Percentiles rank a stretch among this genome's conserved stretches.
phyloP scores from a whole-genome alignment of 306 rosid genomes.

The Gastrolobium villosum region DNA sequence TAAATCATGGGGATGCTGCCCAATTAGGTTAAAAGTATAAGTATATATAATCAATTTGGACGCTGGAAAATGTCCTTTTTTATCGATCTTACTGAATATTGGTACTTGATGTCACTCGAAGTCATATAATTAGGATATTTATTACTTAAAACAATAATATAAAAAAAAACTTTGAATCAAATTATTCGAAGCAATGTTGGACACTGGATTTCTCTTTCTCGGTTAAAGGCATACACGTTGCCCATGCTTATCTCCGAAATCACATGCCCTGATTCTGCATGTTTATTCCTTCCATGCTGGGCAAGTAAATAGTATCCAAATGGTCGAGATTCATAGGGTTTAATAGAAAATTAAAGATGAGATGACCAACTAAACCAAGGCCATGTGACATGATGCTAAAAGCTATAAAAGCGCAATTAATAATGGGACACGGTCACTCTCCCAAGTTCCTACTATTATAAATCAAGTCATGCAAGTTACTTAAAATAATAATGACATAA shows the following conservation, averaged over 20 bases:
- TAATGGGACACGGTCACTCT: constrained; percentile 3
- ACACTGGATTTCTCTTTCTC: not conserved
- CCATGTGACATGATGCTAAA: not conserved
- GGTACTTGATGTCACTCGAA: not conserved
- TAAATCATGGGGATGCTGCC: constrained; percentile 18
- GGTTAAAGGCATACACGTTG: constrained; percentile 10
- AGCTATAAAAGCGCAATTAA: not conserved
- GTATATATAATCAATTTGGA: not conserved
- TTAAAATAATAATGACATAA: not conserved
- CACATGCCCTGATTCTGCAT: constrained; percentile 41
- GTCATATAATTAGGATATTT: not conserved
- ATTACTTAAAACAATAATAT: too few relatives aligned
- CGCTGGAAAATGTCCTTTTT: not conserved
- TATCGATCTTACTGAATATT: not conserved
- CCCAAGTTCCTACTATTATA: not conserved
- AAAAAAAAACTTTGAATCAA: not conserved
- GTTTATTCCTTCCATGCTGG: constrained; percentile 45
- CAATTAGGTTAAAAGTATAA: not conserved
- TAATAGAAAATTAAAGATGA: constrained; percentile 1
- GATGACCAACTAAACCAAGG: not conserved
- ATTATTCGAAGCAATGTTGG: not conserved
- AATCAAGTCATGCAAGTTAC: not conserved
- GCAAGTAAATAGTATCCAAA: constrained; percentile 43
- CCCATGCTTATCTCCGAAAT: constrained; percentile 2
- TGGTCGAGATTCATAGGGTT: not conserved